These are phyloP conservation scores for Mucuna pruriens DNA, from an alignment of 306 rosid species.

Conservation along the genomic window DNA sequence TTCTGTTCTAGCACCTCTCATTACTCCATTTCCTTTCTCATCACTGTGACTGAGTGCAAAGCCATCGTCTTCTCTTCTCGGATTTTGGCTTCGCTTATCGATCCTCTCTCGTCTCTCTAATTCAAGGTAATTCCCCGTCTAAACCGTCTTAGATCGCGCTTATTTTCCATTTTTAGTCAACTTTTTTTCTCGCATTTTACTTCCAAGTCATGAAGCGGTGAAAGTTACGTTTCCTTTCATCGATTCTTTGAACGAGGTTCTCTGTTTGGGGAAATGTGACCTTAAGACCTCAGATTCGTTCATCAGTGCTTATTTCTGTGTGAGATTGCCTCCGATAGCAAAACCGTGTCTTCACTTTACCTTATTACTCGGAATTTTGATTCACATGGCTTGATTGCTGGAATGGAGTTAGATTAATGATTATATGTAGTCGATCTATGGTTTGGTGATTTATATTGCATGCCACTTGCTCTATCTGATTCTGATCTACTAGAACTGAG, in stretches of 20 bases:
- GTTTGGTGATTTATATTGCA: neutral
- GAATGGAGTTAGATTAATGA: conserved; percentile 23
- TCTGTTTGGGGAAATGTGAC: neutral
- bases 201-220: neutral
- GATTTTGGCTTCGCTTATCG: neutral
- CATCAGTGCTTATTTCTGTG: neutral
- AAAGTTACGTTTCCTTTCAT: neutral
- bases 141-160: neutral
- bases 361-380: neutral
- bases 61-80: neutral
- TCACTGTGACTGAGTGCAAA: neutral
- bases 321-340: neutral
- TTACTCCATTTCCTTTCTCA: neutral
- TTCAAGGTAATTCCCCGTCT: neutral
- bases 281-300: neutral
- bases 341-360: neutral
- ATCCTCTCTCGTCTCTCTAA: neutral
- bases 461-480: neutral
- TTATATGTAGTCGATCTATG: conserved; percentile 44
- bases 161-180: neutral
- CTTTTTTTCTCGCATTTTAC: neutral
- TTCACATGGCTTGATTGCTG: neutral
- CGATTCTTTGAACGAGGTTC: neutral
- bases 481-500: conserved; percentile 31
- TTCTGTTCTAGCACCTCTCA: neutral